Evolutionary conservation across 108 stramenopile species (phyloP), one percentile per base, ranked within the genome.

Genomic region (Seminavis robusta): DNA sequence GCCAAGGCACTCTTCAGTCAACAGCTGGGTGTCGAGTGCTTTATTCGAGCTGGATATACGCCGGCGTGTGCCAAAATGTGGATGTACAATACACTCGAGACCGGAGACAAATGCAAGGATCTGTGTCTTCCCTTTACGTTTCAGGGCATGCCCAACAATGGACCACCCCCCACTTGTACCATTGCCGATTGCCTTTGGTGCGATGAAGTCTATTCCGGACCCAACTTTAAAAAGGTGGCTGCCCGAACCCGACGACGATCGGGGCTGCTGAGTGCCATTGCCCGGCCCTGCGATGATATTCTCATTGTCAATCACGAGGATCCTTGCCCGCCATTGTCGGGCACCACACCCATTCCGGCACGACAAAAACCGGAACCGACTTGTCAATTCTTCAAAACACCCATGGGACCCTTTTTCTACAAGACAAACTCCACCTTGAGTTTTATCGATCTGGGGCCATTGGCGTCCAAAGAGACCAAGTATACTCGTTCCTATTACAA

Each of bases 101-200:
- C 59, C 9, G 28, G 30, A 19, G 21, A 52, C 20, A 13, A 32
- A 27, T 57, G 55, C 33, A 26, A 1, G 9, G 1, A 1, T 11
- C n/a, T 21, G 15, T 66, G 44, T 30, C 16, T 32, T 6, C 15
- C 6, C 16, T 5, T 2, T 36, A 28, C 32, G 4, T 47, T 27
- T 26, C 33, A 21, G 19, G 30, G 48, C 33, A 21, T 45, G 4
- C 54, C 65, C n/a, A 59, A 54, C 56, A 83, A 69, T 45, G 75
- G 69, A 8, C 74, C 63, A 25, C 30, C 69, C 33, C 74, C 74
- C 20, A 47, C 21, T 6, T 83, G 81, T 56, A 38, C 33, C 4
- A 19, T 83, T 27, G 69, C 61, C 57, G 56, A 48, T 19, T 83
- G 81, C 41, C 20, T 83, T 25, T 20, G 53, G 24, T 83, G 81